Base-by-base conservation (phyloP, 1,284 basidiomycete species). In the Ustanciosporium gigantosporum region DNA sequence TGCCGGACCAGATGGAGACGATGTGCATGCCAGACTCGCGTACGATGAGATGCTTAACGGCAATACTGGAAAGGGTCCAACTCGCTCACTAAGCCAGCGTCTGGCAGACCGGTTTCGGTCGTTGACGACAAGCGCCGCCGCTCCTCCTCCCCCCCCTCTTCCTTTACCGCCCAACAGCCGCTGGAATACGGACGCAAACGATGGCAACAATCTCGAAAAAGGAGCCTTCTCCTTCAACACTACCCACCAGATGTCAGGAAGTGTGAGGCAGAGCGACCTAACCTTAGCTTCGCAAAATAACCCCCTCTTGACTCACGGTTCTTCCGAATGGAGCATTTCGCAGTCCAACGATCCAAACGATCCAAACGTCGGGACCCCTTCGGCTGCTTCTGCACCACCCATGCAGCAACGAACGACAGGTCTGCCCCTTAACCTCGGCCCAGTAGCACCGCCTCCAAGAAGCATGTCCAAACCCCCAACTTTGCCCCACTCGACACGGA, bases 51-150 rank as follows among this genome's bases (percentile, higher is more conserved):
- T 17, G 15, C 8, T 9, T 19, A 19, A 9, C 16, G 7, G 20
- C 15, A 15, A 20, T 14, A 27, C 16, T 2, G 39, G 31, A 3
- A n/a, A n/a, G n/a, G 36, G 25, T 1, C 40, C 52, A 3, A n/a
- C 15, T 21, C 46, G 66, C 36, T 44, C 35, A 14, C 31, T 68
- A 34, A 66, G 62, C 46, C 52, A 50, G 41, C 47, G 62, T 16
- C 31, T 68, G 23, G 38, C 32, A 0, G 66, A 66, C 17, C 9
- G 48, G 17, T 22, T 68, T 11, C n/a, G 45, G 8, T 25, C 48
- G 16, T 19, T 58, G 0, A 52, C 48, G 9, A 16, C 29, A 21
- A 3, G 14, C n/a, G n/a, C n/a, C n/a, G n/a, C n/a, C n/a, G n/a
- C n/a, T n/a, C n/a, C 15, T 21, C 22, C 36, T 14, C 32, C 8